Conservation (phyloP, 2,329 filamentous ascomycete genomes). For the Hymenoscyphus repandus region DNA sequence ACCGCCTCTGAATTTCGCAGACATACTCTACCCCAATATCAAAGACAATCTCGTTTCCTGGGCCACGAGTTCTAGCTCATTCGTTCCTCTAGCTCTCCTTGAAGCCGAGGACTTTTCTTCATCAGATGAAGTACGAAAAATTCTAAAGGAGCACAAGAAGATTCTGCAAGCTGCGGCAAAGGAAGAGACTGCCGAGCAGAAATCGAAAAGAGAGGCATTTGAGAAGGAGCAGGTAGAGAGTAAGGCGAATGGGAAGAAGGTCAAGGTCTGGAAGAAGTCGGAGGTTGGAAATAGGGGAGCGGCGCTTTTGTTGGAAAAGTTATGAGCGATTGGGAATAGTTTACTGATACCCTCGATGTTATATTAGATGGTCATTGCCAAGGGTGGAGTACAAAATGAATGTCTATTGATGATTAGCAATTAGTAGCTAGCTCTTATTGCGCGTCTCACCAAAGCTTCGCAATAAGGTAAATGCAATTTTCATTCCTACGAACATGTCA, state of each 20-base stretch:
- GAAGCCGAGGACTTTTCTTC: slow-evolving; percentile 69
- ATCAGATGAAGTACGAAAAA: slow-evolving; percentile 61
- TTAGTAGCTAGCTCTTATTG: too few relatives aligned
- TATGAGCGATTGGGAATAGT: slow-evolving; percentile 28
- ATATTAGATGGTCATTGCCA: background rate
- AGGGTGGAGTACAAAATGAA: background rate
- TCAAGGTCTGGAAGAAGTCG: slow-evolving; percentile 34
- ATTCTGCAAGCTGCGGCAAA: slow-evolving; percentile 61
- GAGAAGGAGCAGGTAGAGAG: slow-evolving; percentile 40
- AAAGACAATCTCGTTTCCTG: slow-evolving; percentile 69
- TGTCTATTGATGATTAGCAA: background rate
- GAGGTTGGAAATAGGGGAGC: slow-evolving; percentile 58
- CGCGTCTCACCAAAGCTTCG: too few relatives aligned
- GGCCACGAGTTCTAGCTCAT: slow-evolving; percentile 82
- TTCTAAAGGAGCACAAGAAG: slow-evolving; percentile 69
- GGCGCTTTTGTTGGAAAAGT: slow-evolving; percentile 54
- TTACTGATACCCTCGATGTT: background rate
- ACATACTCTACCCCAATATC: slow-evolving; percentile 77
- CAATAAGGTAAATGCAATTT: too few relatives aligned
- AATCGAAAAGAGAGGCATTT: slow-evolving; percentile 38
- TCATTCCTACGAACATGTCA: too few relatives aligned
- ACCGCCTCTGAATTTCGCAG: slow-evolving; percentile 74
- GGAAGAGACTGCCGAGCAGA: slow-evolving; percentile 51
- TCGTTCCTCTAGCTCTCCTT: slow-evolving; percentile 75
- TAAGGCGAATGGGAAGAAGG: slow-evolving; percentile 38